These are phyloP conservation scores for Guyanaporus albipodus DNA, from an alignment of 768 basidiomycete genomes.

Conservation along the genomic window DNA sequence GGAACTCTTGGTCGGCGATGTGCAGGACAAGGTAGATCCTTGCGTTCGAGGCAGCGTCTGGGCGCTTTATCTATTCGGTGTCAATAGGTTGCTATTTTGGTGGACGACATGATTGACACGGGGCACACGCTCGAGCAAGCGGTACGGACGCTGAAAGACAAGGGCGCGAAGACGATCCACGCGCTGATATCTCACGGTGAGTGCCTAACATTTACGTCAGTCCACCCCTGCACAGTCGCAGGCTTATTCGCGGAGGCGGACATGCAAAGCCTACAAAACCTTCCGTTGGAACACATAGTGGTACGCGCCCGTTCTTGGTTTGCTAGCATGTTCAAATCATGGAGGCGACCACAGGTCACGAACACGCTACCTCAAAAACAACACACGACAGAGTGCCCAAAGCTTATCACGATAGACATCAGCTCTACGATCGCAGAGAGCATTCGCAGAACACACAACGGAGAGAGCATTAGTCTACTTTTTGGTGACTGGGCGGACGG, in stretches of 20 bases:
- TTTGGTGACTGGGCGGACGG: slow-evolving; percentile 79
- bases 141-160: slow-evolving; percentile 78
- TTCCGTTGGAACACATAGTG: slow-evolving; percentile 84
- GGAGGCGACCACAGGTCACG: slow-evolving; percentile 61
- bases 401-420: slow-evolving; percentile 87
- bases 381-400: slow-evolving; percentile 58
- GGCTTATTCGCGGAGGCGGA: slow-evolving; percentile 79
- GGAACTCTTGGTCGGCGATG: slow-evolving; percentile 94
- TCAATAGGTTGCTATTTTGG: slow-evolving; percentile 79
- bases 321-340: not conserved
- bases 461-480: slow-evolving; percentile 85
- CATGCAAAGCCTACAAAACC: slow-evolving; percentile 58
- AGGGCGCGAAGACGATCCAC: slow-evolving; percentile 82
- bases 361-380: slow-evolving; percentile 89
- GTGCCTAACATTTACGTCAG: slow-evolving; percentile 13
- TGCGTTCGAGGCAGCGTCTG: not conserved
- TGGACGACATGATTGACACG: slow-evolving; percentile 99
- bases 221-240: slow-evolving; percentile 27
- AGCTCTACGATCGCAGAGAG: slow-evolving; percentile 92
- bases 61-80: slow-evolving; percentile 5
- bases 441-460: slow-evolving; percentile 91
- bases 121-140: slow-evolving; percentile 87
- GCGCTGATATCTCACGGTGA: slow-evolving; percentile 91
- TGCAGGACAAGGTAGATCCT: slow-evolving; percentile 69
- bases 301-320: slow-evolving; percentile 39